These are phyloP conservation scores for Populus hybrid DNA, from an alignment of 441 rosid species.

Conservation along the genomic window DNA sequence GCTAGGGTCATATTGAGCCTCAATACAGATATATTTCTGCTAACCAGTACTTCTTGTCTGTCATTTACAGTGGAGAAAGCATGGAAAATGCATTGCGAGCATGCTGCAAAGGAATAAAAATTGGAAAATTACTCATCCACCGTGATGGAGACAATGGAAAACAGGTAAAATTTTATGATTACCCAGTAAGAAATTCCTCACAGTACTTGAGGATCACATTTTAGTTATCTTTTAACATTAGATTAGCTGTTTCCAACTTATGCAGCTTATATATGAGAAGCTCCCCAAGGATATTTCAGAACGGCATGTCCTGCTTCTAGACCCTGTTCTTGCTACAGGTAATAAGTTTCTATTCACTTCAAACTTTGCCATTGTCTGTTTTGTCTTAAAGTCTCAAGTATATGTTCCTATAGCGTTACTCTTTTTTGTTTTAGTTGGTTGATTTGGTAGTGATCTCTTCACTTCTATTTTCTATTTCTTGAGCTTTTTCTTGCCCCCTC, in stretches of 20 bases:
- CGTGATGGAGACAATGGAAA: conserved; percentile 96
- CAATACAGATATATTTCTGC: conserved; percentile 5
- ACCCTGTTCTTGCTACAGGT: conserved; percentile 97
- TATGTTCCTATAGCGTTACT: background rate
- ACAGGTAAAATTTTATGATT: conserved; percentile 44
- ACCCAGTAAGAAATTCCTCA: background rate
- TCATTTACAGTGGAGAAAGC: conserved; percentile 67
- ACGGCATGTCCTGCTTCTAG: conserved; percentile 95
- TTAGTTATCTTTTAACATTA: background rate
- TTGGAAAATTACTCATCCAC: conserved; percentile 91
- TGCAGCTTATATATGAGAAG: conserved; percentile 94
- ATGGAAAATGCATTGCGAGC: conserved; percentile 47
- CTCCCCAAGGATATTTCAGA: conserved; percentile 95
- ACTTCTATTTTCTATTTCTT: too few species aligned
- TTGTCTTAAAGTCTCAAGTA: background rate
- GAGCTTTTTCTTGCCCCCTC: background rate
- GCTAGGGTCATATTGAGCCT: conserved; percentile 21
- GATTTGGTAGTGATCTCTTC: too few species aligned
- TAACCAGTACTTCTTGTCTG: conserved; percentile 8
- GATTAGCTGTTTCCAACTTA: conserved; percentile 5
- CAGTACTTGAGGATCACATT: background rate
- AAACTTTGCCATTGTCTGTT: background rate
- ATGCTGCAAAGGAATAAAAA: conserved; percentile 95
- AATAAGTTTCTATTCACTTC: conserved; percentile 17
- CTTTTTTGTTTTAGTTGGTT: background rate